A percentile compares a stretch with the other conserved stretches of the same genome.
Conservation (phyloP, 306 rosid genomes). For the Geum urbanum region DNA sequence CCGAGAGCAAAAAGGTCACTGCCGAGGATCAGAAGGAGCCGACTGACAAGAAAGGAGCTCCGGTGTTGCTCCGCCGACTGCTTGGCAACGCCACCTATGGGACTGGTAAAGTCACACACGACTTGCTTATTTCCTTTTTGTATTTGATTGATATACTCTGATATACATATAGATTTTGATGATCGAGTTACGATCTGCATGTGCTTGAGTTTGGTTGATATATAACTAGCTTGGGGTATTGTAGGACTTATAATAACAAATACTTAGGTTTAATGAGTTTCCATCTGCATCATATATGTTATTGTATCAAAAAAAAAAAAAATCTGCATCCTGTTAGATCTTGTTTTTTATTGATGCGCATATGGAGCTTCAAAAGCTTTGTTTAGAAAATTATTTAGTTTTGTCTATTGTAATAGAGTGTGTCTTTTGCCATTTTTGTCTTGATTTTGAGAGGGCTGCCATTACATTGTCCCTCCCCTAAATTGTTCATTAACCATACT, state of each 20-base stretch:
- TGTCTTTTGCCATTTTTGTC: too few species aligned
- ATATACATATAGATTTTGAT: not conserved
- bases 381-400: not conserved
- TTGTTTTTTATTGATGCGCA: not conserved
- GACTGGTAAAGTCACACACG: not conserved
- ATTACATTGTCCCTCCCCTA: not conserved
- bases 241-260: too few species aligned
- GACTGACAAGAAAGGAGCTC: not conserved
- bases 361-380: not conserved
- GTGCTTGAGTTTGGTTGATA: not conserved
- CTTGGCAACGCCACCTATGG: not conserved
- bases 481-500: not conserved
- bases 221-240: too few species aligned
- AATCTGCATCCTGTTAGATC: too few species aligned
- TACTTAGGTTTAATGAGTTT: too few species aligned
- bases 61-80: not conserved
- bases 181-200: not conserved
- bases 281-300: too few species aligned
- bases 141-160: not conserved
- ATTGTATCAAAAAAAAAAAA: too few species aligned
- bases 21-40: not conserved
- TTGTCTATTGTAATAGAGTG: too few species aligned
- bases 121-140: not conserved
- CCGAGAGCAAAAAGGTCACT: too few species aligned
- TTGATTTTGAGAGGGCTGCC: not conserved